A percentile compares a stretch with the other conserved stretches of the same genome.
phyloP scores from a whole-genome alignment of 371 early-diverging fungal species.

The Blastocladiella emersonii region DNA sequence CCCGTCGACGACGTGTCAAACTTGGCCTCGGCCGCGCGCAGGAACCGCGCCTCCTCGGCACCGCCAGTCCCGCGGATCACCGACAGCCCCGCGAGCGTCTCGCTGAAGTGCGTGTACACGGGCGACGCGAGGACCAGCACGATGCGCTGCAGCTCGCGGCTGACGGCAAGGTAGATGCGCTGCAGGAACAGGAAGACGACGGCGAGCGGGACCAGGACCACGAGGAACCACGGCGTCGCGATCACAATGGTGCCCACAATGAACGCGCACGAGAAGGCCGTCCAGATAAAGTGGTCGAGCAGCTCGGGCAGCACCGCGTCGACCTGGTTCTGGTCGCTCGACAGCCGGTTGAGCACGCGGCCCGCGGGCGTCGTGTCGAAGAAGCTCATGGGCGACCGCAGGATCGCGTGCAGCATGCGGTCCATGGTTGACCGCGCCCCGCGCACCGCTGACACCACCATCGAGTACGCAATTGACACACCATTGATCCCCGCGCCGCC shows the following conservation, averaged over 20 bases:
- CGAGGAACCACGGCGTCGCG: slow-evolving; percentile 43
- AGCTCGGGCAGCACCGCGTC: not conserved
- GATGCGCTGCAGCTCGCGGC: slow-evolving; percentile 62
- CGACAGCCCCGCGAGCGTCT: slow-evolving; percentile 48
- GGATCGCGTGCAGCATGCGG: slow-evolving; percentile 8
- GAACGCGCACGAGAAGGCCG: slow-evolving; percentile 27
- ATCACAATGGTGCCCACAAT: slow-evolving; percentile 40
- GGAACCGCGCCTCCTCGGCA: slow-evolving; percentile 51
- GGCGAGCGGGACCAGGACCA: slow-evolving; percentile 36
- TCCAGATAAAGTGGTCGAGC: slow-evolving; percentile 19
- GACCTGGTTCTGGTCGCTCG: slow-evolving; percentile 16
- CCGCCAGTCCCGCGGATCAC: slow-evolving; percentile 81
- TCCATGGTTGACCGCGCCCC: slow-evolving; percentile 8
- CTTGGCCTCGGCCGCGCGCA: slow-evolving; percentile 46
- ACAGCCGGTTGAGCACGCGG: slow-evolving; percentile 65
- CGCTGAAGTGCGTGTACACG: slow-evolving; percentile 57
- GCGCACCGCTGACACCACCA: slow-evolving; percentile 12
- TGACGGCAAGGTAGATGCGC: slow-evolving; percentile 50
- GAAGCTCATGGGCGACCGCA: slow-evolving; percentile 21
- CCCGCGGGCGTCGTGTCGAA: slow-evolving; percentile 23
- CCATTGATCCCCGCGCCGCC: slow-evolving; percentile 8
- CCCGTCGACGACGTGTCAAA: slow-evolving; percentile 66
- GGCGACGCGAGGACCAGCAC: slow-evolving; percentile 68
- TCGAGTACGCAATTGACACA: slow-evolving; percentile 31
- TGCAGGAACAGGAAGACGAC: slow-evolving; percentile 49